Percentiles rank a stretch among this genome's conserved stretches.
phyloP scores from a whole-genome alignment of 306 rosid species.

The Potentilla sterilis region DNA sequence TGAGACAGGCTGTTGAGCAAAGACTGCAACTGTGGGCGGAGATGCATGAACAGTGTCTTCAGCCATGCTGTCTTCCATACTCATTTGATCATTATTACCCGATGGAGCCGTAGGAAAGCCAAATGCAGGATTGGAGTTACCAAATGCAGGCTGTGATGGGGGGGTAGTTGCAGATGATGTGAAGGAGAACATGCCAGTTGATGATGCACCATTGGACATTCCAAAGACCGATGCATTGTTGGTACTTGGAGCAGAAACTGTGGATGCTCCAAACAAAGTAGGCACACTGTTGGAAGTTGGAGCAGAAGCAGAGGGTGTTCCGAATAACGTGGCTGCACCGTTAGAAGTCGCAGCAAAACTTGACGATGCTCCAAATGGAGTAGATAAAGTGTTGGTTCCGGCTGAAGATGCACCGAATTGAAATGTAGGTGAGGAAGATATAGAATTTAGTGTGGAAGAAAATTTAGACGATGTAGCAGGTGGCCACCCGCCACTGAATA shows the following conservation, averaged over 20 bases:
- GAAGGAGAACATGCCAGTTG: conserved; percentile 58
- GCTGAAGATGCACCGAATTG: conserved; percentile 28
- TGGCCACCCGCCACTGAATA: conserved; percentile 58
- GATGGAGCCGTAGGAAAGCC: conserved; percentile 41
- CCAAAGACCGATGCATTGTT: conserved; percentile 46
- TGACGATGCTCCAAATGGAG: conserved; percentile 47
- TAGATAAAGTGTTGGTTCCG: conserved; percentile 30
- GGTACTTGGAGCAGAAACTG: conserved; percentile 34
- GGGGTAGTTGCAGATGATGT: conserved; percentile 42
- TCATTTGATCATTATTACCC: conserved; percentile 64
- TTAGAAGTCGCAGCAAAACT: conserved; percentile 24
- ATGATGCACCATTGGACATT: conserved; percentile 44
- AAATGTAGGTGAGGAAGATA: neutral
- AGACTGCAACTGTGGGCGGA: conserved; percentile 36
- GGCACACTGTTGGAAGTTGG: conserved; percentile 26
- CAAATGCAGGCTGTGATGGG: conserved; percentile 59
- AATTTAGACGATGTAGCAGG: conserved; percentile 45
- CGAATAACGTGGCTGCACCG: conserved; percentile 25
- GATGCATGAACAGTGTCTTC: conserved; percentile 68
- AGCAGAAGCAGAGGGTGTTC: conserved; percentile 32
- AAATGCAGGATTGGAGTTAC: conserved; percentile 40
- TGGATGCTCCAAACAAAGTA: conserved; percentile 30
- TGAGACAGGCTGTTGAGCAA: conserved; percentile 44
- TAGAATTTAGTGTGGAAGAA: conserved; percentile 21
- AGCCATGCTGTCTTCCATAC: conserved; percentile 91